A percentile compares a stretch with the other conserved stretches of the same genome.
phyloP scores from a whole-genome alignment of 179 eudicot genomes.

The Sideroxylon spinosum region DNA sequence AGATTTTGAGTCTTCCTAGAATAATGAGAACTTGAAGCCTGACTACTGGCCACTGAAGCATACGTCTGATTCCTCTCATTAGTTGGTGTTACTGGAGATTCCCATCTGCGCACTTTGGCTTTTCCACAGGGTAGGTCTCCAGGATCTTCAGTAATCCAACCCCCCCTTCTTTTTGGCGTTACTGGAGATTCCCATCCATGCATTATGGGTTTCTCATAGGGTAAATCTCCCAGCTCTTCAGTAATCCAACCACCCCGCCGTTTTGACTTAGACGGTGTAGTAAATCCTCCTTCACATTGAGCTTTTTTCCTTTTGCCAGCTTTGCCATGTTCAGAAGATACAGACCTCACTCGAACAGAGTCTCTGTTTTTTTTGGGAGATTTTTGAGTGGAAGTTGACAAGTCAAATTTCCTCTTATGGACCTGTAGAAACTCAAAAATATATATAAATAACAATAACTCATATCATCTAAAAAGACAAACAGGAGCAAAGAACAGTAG shows the following conservation, averaged over 20 bases:
- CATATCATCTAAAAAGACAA: not conserved
- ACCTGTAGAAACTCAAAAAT: constrained; percentile 34
- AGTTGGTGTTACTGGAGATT: constrained; percentile 56
- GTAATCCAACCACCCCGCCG: constrained; percentile 64
- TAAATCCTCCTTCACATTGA: constrained; percentile 31
- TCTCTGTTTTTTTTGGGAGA: constrained; percentile 30
- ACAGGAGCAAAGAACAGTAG: not conserved
- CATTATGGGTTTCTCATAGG: constrained; percentile 18
- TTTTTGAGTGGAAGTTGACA: constrained; percentile 49
- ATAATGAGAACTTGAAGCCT: constrained; percentile 39
- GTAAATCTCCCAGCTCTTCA: constrained; percentile 49
- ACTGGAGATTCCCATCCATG: constrained; percentile 54
- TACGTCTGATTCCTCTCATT: constrained; percentile 33
- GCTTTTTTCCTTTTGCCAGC: constrained; percentile 41
- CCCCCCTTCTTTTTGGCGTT: constrained; percentile 43
- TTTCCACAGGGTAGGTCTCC: constrained; percentile 30
- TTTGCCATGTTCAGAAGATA: constrained; percentile 48
- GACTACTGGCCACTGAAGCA: constrained; percentile 26
- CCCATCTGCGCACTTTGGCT: constrained; percentile 31
- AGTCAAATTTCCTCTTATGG: constrained; percentile 46
- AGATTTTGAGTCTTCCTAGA: constrained; percentile 26
- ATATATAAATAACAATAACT: not conserved
- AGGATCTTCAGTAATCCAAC: constrained; percentile 72
- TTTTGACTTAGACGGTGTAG: constrained; percentile 41
- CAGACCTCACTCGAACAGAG: constrained; percentile 39